phyloP scores from a whole-genome alignment of 73 alveolate species.

The Halteria grandinella region DNA sequence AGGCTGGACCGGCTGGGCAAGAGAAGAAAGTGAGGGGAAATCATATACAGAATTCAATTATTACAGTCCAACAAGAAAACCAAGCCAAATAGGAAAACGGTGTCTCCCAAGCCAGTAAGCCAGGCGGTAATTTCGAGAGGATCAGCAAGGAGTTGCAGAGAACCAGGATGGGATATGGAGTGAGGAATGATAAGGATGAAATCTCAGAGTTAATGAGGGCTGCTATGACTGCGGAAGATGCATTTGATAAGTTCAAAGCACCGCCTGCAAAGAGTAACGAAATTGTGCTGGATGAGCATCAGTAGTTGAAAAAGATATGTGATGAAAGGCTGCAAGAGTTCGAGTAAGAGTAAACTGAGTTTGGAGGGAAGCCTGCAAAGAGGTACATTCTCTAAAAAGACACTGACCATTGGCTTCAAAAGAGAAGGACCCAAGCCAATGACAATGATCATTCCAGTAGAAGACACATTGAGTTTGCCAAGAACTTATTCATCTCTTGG shows the following conservation, averaged over 20 bases:
- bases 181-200: slow-evolving; percentile 41
- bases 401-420: no score
- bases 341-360: slow-evolving; percentile 26
- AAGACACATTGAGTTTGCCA: slow-evolving; percentile 65
- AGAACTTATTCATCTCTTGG: slow-evolving; percentile 64
- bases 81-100: neutral
- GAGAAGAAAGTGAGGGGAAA: slow-evolving; percentile 29
- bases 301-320: slow-evolving; percentile 6
- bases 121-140: slow-evolving; percentile 44
- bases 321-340: slow-evolving; percentile 40
- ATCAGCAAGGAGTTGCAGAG: slow-evolving; percentile 19
- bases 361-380: slow-evolving; percentile 40
- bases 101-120: neutral
- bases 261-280: neutral
- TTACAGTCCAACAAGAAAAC: slow-evolving; percentile 29
- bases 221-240: neutral
- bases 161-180: slow-evolving; percentile 41
- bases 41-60: slow-evolving; percentile 39
- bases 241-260: neutral
- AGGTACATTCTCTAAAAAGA: no score
- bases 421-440: slow-evolving; percentile 12
- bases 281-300: no score
- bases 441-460: slow-evolving; percentile 12
- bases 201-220: slow-evolving; percentile 31
- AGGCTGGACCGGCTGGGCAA: no score